A percentile compares a stretch with the other conserved stretches of the same genome.
These are phyloP conservation scores for Pluteus cervinus DNA, from an alignment of 768 basidiomycete genomes.

Conservation along the genomic window DNA sequence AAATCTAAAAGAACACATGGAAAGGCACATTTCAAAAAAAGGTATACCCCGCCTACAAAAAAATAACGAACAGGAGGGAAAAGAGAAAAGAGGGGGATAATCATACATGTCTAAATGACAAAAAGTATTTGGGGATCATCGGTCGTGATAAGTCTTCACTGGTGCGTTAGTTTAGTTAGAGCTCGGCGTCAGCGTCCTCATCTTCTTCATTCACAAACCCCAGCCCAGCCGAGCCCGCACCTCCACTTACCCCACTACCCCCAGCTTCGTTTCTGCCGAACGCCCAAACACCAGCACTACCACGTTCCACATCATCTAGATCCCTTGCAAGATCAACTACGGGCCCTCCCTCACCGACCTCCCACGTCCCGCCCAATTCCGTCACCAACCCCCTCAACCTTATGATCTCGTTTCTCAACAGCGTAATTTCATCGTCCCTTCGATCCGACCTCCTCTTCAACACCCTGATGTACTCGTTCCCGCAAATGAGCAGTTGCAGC, in stretches of 20 bases:
- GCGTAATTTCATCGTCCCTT: slow-evolving; percentile 72
- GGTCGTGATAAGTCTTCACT: no score
- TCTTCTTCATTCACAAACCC: slow-evolving; percentile 6
- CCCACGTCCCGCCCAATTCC: slow-evolving; percentile 27
- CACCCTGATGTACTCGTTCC: slow-evolving; percentile 80
- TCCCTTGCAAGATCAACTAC: slow-evolving; percentile 51
- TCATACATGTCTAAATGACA: no score
- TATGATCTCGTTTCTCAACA: slow-evolving; percentile 59
- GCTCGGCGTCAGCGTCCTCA: slow-evolving; percentile 7
- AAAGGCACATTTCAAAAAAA: no score
- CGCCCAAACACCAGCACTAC: slow-evolving; percentile 10
- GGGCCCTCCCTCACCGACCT: slow-evolving; percentile 22
- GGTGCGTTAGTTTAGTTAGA: no score
- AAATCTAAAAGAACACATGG: no score
- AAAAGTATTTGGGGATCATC: no score
- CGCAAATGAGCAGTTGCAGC: slow-evolving; percentile 84
- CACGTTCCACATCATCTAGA: slow-evolving; percentile 48
- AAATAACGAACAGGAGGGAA: no score
- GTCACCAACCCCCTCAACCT: slow-evolving; percentile 40
- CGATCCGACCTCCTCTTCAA: slow-evolving; percentile 74
- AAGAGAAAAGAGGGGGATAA: no score
- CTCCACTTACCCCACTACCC: slow-evolving; percentile 2
- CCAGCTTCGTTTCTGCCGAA: slow-evolving; percentile 10
- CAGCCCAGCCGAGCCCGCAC: slow-evolving; percentile 2
- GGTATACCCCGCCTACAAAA: no score